Evolutionary conservation across 2,329 filamentous ascomycete genomes (phyloP).

Genomic region (Exophiala lecanii-corni): DNA sequence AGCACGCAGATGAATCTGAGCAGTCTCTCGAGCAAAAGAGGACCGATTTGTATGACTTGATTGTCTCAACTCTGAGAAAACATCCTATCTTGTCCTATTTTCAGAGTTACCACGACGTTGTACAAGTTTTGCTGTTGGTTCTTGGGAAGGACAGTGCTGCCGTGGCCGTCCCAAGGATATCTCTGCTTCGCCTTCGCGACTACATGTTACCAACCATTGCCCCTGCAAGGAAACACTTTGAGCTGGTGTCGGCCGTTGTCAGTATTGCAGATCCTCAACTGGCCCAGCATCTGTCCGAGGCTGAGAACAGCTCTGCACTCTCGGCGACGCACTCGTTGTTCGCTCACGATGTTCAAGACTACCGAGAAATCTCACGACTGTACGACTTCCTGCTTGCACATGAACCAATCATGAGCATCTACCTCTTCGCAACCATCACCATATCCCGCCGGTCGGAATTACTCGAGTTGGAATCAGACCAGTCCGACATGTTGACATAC

Average conservation of each 20-base stretch:
- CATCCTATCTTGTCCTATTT: conserved; percentile 90
- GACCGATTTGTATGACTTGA: conserved; percentile 70
- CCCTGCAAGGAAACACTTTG: conserved; percentile 79
- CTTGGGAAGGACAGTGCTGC: conserved; percentile 60
- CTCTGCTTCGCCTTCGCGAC: conserved; percentile 84
- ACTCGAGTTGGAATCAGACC: conserved; percentile 74
- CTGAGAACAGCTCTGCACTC: conserved; percentile 86
- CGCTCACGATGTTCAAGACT: conserved; percentile 89
- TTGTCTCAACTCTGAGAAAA: conserved; percentile 71
- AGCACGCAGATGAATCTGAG: conserved; percentile 57
- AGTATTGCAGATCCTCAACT: conserved; percentile 66
- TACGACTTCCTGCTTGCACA: conserved; percentile 88
- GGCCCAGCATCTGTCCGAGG: conserved; percentile 67
- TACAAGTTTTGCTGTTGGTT: conserved; percentile 88
- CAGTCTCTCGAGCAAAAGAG: conserved; percentile 68
- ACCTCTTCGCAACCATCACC: conserved; percentile 87
- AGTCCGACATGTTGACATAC: conserved; percentile 88
- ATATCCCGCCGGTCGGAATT: conserved; percentile 75
- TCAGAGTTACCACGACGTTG: conserved; percentile 98
- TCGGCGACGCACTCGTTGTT: conserved; percentile 94
- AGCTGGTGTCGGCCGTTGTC: conserved; percentile 78
- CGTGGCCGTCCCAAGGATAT: conserved; percentile 70
- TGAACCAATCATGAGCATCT: conserved; percentile 83
- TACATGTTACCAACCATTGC: conserved; percentile 91
- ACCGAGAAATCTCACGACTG: conserved; percentile 79